Evolutionary conservation across 2,329 filamentous ascomycete species (phyloP).

Genomic region (Alternaria viburni): DNA sequence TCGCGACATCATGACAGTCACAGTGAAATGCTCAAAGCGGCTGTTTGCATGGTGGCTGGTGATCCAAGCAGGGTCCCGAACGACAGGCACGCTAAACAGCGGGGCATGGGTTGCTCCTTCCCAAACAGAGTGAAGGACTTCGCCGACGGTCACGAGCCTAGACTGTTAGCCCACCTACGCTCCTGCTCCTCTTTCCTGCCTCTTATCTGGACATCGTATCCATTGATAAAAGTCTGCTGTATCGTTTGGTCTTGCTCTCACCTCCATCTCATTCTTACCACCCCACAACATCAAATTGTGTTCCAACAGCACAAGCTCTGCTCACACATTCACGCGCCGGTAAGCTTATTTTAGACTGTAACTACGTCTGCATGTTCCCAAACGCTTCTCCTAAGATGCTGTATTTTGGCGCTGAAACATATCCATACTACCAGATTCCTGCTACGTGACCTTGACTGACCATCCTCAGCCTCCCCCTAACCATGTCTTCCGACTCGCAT

Average conservation of each 20-base stretch:
- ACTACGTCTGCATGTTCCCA: neutral
- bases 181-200: constrained; percentile 23
- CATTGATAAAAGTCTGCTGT: constrained; percentile 16
- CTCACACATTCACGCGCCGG: neutral
- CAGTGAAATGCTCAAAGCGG: constrained; percentile 13
- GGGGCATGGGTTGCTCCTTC: constrained; percentile 29
- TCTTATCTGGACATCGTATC: constrained; percentile 26
- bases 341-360: neutral
- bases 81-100: constrained; percentile 24
- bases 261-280: constrained; percentile 18
- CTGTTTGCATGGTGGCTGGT: constrained; percentile 19
- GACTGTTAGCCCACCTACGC: constrained; percentile 21
- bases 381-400: neutral
- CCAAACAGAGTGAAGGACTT: constrained; percentile 32
- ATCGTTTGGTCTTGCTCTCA: constrained; percentile 15
- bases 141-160: constrained; percentile 46
- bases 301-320: constrained; percentile 1
- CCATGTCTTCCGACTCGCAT: constrained; percentile 37
- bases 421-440: neutral
- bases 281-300: constrained; percentile 9
- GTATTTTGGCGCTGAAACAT: neutral
- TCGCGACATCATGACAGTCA: neutral
- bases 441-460: neutral
- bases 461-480: constrained; percentile 12
- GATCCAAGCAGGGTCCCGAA: constrained; percentile 24